Evolutionary conservation across 495 filamentous ascomycete genomes (phyloP), one percentile per base, ranked within the genome.

Genomic region (Collariella sp.): DNA sequence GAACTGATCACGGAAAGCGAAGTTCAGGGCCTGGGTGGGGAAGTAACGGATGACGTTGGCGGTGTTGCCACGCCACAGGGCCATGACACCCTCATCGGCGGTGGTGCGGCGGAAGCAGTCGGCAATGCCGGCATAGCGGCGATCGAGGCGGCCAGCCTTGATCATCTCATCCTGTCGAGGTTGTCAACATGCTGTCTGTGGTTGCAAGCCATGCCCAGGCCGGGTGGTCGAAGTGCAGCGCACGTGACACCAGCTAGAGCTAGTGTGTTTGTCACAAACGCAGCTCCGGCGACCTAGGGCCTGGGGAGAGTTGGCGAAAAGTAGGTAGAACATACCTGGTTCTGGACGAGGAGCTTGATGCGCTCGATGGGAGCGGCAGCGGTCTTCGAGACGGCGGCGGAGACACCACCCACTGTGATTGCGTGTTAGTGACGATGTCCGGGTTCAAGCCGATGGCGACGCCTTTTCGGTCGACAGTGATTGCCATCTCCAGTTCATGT

Each of bases 11-110:
- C 94, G 94, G 93, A 98, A 98, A 69, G 93, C 93, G 73, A 98
- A 98, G 89, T 98, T 98, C 70, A 98, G 79, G 61, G 93, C 93
- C 84, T 98, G 93, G 70, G 93, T 98, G 61, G 93, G 93, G 88
- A 98, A 98, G 83, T 98, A 98, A 84, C 93, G 94, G 80, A 98
- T 95, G 76, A 98, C 93, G 85, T 98, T 98, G 87, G 93, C 93
- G 69, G 93, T 98, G 86, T 98, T 98, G 77, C 93, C 93, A 83
- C 93, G 81, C 93, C 93, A 98, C 62, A 98, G 80, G 50, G 93
- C 87, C 67, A 89, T 81, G 58, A 79, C 67, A 79, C 86, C 86
- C 80, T 98, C 93, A 55, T 85, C 76, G 64, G 80, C 80, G 61
- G 79, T 81, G 62, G 94, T 97, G 73, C 93, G 87, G 54, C 73